Conservation (phyloP, 164 flowering plant genomes). For the Malania oleifera region DNA sequence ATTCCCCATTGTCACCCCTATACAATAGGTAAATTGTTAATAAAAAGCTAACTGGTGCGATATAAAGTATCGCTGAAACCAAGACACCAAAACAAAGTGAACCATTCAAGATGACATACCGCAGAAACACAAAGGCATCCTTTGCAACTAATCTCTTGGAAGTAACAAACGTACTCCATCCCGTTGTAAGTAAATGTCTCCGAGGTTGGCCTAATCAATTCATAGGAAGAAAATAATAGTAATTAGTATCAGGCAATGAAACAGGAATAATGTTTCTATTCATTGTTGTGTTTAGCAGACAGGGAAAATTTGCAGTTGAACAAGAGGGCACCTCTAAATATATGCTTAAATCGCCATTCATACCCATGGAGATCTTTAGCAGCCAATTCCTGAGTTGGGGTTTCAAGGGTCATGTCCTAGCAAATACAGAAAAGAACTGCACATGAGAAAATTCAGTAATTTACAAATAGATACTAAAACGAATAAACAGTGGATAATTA, state of each 20-base stretch:
- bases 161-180: conserved; percentile 74
- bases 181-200: conserved; percentile 67
- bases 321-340: conserved; percentile 46
- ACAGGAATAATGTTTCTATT: too few relatives aligned
- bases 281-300: too few relatives aligned
- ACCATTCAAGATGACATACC: conserved; percentile 23
- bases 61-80: not conserved
- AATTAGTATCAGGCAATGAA: not conserved
- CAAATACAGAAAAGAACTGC: not conserved
- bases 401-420: conserved; percentile 59
- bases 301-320: not conserved
- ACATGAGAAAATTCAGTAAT: not conserved
- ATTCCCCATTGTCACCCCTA: conserved; percentile 52
- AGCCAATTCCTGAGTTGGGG: conserved; percentile 61
- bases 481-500: not conserved
- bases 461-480: not conserved
- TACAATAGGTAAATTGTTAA: not conserved
- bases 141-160: conserved; percentile 66
- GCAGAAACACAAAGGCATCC: conserved; percentile 65
- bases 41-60: not conserved
- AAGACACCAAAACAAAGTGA: not conserved
- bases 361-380: conserved; percentile 70
- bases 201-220: conserved; percentile 54
- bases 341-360: conserved; percentile 73
- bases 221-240: not conserved